Base-by-base conservation (phyloP, 2,329 filamentous ascomycete genomes). In the Aspergillus proliferans region DNA sequence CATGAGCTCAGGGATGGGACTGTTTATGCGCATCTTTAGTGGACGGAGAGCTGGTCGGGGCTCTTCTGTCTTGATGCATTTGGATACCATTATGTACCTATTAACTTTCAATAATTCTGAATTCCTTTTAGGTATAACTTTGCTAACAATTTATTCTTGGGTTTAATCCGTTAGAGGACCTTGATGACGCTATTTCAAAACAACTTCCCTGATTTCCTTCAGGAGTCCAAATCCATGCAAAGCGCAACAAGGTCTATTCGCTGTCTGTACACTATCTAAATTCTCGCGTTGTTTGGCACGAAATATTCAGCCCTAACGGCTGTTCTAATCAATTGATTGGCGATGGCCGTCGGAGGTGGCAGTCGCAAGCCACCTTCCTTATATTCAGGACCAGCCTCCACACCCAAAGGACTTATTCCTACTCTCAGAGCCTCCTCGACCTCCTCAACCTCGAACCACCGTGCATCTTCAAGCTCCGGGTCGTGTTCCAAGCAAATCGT, bases 291-390 rank as follows among this genome's bases (percentile, higher is more conserved):
- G 19, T 19, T 21, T 19, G 38, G 38, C 38, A 40, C 38, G 19
- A 40, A 72, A 65, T 87, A 93, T 0, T 89, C 89, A 47, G 63
- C 64, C 45, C 84, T 82, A 0, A 85, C 80, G 12, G 95, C 89
- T 1, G 90, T 88, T 46, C 76, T 78, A 59, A 98, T 83, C 63
- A 97, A 71, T 66, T 91, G 87, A 68, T 97, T 87, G 14, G 93
- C 93, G 77, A 98, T 97, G 1, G 93, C 92, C 33, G 90, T 95
- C 50, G 78, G 74, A 2, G 90, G 89, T 42, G 93, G 93, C 64
- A 98, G 69, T 48, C 88, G 81, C 72, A 98, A 68, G 3, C 78
- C 81, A 0, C 89, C 90, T 65, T 91, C 83, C 64, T 83, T 85
- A 63, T 90, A 91, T 9, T 78, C 85, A 38, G 79, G 72, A 0